These are phyloP conservation scores for Crithidia acanthocephali DNA, from an alignment of 208 protist genomes.

Conservation along the genomic window DNA sequence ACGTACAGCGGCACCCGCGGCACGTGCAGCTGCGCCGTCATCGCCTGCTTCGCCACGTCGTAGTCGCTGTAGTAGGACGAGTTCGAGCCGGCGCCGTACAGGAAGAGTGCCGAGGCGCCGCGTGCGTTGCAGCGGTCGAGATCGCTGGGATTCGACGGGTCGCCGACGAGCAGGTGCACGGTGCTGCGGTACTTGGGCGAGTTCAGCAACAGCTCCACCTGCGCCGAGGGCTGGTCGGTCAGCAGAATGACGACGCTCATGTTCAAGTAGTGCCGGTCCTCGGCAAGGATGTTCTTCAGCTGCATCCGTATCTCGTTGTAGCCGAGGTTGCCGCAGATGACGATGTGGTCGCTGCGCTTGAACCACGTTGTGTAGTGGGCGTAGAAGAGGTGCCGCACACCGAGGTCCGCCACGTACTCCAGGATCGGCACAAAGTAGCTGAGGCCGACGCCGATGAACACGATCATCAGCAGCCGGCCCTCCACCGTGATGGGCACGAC, in stretches of 20 bases:
- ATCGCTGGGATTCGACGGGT: constrained; percentile 28
- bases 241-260: constrained; percentile 40
- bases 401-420: constrained; percentile 42
- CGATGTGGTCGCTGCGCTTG: constrained; percentile 40
- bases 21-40: constrained; percentile 24
- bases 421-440: constrained; percentile 44
- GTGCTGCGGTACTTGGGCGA: constrained; percentile 43
- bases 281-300: constrained; percentile 46
- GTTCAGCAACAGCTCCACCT: constrained; percentile 42
- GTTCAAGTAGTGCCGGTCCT: constrained; percentile 36
- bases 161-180: constrained; percentile 37
- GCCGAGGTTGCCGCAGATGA: constrained; percentile 34
- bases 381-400: constrained; percentile 36
- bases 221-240: constrained; percentile 31
- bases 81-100: constrained; percentile 39
- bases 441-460: constrained; percentile 43
- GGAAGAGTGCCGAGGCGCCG: constrained; percentile 44
- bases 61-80: constrained; percentile 50
- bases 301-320: constrained; percentile 44
- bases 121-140: constrained; percentile 47
- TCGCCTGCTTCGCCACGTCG: constrained; percentile 34
- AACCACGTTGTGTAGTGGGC: constrained; percentile 40
- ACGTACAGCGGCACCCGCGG: constrained; percentile 40
- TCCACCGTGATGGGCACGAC: constrained; percentile 33
- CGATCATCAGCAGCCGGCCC: constrained; percentile 37